Base-by-base conservation (phyloP, 2,329 filamentous ascomycete species). In the Colletotrichum neosansevieriae region DNA sequence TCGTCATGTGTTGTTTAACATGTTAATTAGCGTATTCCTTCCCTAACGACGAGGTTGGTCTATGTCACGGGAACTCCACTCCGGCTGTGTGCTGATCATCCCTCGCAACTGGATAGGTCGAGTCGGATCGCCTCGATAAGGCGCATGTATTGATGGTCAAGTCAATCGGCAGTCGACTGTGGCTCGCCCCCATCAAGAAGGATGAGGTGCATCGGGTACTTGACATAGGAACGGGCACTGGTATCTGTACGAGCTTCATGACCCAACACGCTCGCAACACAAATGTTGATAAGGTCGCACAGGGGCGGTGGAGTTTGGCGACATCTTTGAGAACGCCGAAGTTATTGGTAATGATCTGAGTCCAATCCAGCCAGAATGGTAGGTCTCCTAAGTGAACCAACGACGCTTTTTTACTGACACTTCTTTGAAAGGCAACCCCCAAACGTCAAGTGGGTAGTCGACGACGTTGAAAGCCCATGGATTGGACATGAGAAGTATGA, bases 131-230 rank as follows among this genome's bases (percentile, higher is more conserved):
- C 0, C 57, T 61, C 13, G 79, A 79, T 64, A 82, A 80, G 77
- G 77, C 80, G 66, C 80, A 83, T 58, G 78, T 79, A 21, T 78
- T 81, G 72, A 70, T 78, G 3, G 71, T 82, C 2, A 24, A 71
- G 74, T 44, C 62, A 81, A 5, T 74, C 12, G 76, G 78, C 2
- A 80, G 79, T 0, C 74, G 75, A 56, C 76, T 85, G 13, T 80
- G 81, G 62, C 77, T 79, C 59, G 78, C 82, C 32, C 83, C 83
- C 1, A 72, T 86, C 3, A 15, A 54, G 2, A 60, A 13, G 15
- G 50, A 54, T 6, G n/a, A 61, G 0, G 57, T 47, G 1, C 63
- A 40, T 11, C 60, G 42, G 1, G 54, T 66, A 1, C 12, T 66
- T 0, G 63, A 61, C n/a, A n/a, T n/a, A n/a, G n/a, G n/a, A n/a